Evolutionary conservation across 2,329 filamentous ascomycete species (phyloP).

Genomic region (Alternaria panax): DNA sequence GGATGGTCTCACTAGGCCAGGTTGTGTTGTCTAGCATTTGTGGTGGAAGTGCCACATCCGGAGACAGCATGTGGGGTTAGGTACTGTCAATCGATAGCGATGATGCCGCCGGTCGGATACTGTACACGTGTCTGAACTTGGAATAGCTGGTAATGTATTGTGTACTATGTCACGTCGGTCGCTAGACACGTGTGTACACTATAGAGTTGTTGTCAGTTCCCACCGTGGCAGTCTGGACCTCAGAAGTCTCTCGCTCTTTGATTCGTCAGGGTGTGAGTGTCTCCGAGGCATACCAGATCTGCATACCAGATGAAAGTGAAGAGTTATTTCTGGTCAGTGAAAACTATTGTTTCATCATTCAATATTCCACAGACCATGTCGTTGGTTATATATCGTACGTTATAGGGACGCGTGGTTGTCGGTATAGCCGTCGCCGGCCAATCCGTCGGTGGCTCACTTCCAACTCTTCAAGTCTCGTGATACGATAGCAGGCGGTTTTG

Average conservation of each 20-base stretch:
- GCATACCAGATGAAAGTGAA: neutral
- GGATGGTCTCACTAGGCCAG: neutral
- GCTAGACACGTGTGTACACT: neutral
- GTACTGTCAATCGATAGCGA: neutral
- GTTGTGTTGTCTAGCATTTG: neutral
- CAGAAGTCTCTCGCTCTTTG: neutral
- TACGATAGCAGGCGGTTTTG: neutral
- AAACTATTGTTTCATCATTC: neutral
- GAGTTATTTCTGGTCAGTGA: neutral
- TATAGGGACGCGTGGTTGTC: slow-evolving; percentile 16
- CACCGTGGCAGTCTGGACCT: neutral
- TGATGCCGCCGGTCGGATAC: neutral
- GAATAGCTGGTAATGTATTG: neutral
- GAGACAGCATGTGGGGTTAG: neutral
- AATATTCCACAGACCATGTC: neutral
- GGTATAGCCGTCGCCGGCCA: neutral
- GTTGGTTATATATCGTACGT: slow-evolving; percentile 2
- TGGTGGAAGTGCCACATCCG: neutral
- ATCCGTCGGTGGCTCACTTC: slow-evolving; percentile 9
- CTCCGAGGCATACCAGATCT: neutral
- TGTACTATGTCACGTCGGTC: neutral
- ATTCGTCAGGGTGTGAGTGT: neutral
- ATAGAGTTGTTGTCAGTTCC: neutral
- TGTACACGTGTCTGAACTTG: neutral
- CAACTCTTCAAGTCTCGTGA: slow-evolving; percentile 8